Base-by-base conservation (phyloP, 2,329 filamentous ascomycete species). In the Sporothrix schenckii region DNA sequence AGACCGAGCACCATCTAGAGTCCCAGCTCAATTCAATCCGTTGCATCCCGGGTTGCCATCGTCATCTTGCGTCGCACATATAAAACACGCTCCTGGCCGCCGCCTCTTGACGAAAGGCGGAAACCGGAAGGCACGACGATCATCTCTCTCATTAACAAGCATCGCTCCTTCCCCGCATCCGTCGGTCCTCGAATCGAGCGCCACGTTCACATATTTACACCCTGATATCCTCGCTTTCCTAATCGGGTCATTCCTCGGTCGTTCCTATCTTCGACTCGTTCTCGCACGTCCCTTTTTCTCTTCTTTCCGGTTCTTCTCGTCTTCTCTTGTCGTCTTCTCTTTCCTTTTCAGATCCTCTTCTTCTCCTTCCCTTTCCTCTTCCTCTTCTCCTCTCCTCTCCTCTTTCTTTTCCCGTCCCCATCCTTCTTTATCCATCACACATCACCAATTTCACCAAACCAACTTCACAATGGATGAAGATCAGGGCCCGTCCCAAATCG, bases 381-480 rank as follows among this genome's bases (percentile, higher is more conserved):
- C 19, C 16, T 65, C 61, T 6, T 6, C 13, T 19, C 41, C 34
- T 10, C 39, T 21, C 14, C 41, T 67, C 41, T 44, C 41, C 14
- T 44, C 41, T 13, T 44, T 16, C 14, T 13, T 44, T 44, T 3
- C 4, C 34, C 24, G 19, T 24, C 24, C 13, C 11, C 24, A 7
- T 5, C 19, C 27, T 3, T 70, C 50, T 41, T 60, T 41, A 41
- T 47, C 3, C 41, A 16, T 16, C 41, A 44, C 66, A 19, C 14
- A 5, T 53, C 60, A 7, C 54, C 21, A 27, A 10, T 21, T 5
- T 13, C 66, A 30, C 27, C 24, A 39, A 30, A 16, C 27, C 2
- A 52, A 50, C 56, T 30, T 11, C 68, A 68, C 41, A 70, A 88
- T 88, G 86, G 86, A 88, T 73, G 86, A 88, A 75, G 84, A 87